Evolutionary conservation across 768 basidiomycete genomes (phyloP).

Genomic region (Multifurca ochricompacta): DNA sequence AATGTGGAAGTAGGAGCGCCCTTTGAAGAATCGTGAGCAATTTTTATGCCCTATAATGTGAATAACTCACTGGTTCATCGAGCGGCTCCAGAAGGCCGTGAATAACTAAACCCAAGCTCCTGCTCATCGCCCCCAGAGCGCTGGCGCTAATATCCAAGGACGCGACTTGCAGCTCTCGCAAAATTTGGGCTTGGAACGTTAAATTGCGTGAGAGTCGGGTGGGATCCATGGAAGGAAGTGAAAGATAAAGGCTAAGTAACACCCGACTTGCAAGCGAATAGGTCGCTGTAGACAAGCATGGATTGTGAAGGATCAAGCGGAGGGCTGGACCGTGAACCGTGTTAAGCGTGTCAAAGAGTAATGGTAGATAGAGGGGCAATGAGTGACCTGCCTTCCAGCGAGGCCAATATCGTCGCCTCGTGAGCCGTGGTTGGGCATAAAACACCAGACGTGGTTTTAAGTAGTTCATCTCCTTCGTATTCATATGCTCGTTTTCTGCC

Average conservation of each 20-base stretch:
- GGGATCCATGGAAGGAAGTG: conserved; percentile 48
- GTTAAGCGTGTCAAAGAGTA: neutral
- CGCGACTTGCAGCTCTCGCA: conserved; percentile 39
- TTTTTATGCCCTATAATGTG: conserved; percentile 28
- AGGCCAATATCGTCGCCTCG: conserved; percentile 41
- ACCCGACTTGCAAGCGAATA: conserved; percentile 54
- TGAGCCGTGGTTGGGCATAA: conserved; percentile 45
- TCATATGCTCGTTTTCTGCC: conserved; percentile 62
- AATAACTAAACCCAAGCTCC: conserved; percentile 49
- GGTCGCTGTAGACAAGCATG: conserved; percentile 43
- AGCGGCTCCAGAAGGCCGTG: conserved; percentile 21
- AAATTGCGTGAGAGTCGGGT: conserved; percentile 47
- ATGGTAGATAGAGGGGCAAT: conserved; percentile 1
- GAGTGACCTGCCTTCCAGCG: conserved; percentile 49
- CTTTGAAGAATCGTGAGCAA: neutral
- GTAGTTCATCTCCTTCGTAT: conserved; percentile 70
- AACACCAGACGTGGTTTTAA: conserved; percentile 41
- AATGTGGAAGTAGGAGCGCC: conserved; percentile 2
- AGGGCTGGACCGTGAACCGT: conserved; percentile 31
- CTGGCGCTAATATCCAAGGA: conserved; percentile 46
- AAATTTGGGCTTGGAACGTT: conserved; percentile 39
- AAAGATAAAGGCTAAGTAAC: conserved; percentile 48
- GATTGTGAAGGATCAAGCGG: conserved; percentile 39
- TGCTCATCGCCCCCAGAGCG: conserved; percentile 52
- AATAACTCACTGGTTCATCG: conserved; percentile 25